A percentile compares a stretch with the other conserved stretches of the same genome.
Evolutionary conservation across 441 rosid genomes (phyloP).

Genomic region (Adansonia madagascariensis): DNA sequence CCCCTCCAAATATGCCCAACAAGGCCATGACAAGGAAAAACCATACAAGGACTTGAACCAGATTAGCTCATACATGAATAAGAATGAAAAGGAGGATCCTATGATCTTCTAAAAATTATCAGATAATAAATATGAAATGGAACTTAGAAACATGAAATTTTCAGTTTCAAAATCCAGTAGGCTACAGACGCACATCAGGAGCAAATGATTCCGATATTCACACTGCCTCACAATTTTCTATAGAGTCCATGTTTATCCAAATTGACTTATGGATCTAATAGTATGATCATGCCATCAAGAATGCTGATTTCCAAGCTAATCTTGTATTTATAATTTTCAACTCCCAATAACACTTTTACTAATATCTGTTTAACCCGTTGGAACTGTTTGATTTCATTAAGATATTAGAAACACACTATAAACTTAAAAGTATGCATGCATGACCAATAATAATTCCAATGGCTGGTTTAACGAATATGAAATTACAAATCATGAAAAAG

Average conservation of each 20-base stretch:
- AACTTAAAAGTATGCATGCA: neutral
- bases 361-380: no score
- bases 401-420: neutral
- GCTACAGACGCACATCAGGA: neutral
- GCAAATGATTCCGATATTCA: neutral
- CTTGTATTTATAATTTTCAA: neutral
- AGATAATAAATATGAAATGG: neutral
- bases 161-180: neutral
- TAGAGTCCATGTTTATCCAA: neutral
- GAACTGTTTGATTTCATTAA: neutral
- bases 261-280: neutral
- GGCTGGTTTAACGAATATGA: neutral
- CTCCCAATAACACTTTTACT: neutral
- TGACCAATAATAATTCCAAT: neutral
- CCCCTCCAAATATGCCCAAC: neutral
- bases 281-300: neutral
- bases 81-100: neutral
- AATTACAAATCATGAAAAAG: neutral
- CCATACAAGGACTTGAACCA: neutral
- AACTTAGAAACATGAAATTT: neutral
- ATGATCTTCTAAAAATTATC: neutral
- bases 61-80: neutral
- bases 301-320: constrained; percentile 11
- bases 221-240: neutral
- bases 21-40: neutral